Evolutionary conservation across 2,329 filamentous ascomycete genomes (phyloP).

Genomic region (Neopestalotiopsis rosae): DNA sequence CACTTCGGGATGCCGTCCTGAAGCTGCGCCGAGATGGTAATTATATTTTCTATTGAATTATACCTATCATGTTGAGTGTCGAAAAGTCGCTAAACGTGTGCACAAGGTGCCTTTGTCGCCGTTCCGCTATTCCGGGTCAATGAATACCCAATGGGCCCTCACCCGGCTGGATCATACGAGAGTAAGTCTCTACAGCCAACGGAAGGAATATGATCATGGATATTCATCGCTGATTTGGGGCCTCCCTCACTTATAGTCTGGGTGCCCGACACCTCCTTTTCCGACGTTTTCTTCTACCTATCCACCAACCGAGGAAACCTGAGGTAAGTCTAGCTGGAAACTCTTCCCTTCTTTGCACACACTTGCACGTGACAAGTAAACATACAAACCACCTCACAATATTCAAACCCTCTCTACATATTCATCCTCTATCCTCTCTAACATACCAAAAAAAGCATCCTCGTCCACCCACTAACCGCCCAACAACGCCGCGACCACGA

Average conservation of each 20-base stretch:
- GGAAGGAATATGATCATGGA: not conserved
- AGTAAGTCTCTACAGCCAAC: slow-evolving; percentile 28
- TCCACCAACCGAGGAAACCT: slow-evolving; percentile 37
- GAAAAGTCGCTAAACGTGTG: not conserved
- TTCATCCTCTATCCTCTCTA: not conserved
- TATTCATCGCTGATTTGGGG: not conserved
- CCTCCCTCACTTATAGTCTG: slow-evolving; percentile 27
- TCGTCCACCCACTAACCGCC: slow-evolving; percentile 38
- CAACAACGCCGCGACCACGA: slow-evolving; percentile 39
- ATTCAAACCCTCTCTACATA: not conserved
- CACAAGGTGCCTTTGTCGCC: slow-evolving; percentile 38
- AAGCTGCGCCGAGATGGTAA: slow-evolving; percentile 38
- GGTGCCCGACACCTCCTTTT: slow-evolving; percentile 41
- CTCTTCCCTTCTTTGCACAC: no score
- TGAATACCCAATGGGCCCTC: slow-evolving; percentile 38
- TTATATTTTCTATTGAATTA: not conserved
- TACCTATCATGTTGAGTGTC: not conserved
- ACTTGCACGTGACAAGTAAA: no score
- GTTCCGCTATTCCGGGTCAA: slow-evolving; percentile 39
- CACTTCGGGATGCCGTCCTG: slow-evolving; percentile 38
- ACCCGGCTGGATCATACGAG: slow-evolving; percentile 41
- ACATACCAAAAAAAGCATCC: slow-evolving; percentile 26
- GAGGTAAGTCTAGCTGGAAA: slow-evolving; percentile 26
- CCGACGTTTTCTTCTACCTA: slow-evolving; percentile 41
- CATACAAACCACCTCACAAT: no score